Percentiles rank a stretch among this genome's conserved stretches.
These are phyloP conservation scores for Metschnikowia continentalis DNA, from an alignment of 805 yeast genomes.

Conservation along the genomic window DNA sequence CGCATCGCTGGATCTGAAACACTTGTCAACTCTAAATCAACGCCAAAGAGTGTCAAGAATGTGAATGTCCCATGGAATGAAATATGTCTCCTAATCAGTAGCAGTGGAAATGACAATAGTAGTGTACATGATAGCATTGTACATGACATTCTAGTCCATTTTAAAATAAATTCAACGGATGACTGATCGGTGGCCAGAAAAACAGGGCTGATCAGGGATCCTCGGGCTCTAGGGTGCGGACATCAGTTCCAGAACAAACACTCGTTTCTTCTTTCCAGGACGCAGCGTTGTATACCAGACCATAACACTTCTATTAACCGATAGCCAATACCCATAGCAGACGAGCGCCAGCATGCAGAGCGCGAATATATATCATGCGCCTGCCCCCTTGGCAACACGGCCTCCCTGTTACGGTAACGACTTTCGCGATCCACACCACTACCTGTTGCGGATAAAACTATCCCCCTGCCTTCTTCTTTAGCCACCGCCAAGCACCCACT, in stretches of 20 bases:
- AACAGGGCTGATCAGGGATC: too few relatives aligned
- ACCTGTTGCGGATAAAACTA: conserved; percentile 1
- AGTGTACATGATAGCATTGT: too few relatives aligned
- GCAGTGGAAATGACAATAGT: too few relatives aligned
- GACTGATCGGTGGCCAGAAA: too few relatives aligned
- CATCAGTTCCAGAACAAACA: neutral
- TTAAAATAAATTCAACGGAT: too few relatives aligned
- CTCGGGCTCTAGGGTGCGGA: too few relatives aligned
- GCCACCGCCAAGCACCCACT: neutral
- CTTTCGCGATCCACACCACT: neutral
- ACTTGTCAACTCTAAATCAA: neutral
- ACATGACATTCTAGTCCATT: too few relatives aligned
- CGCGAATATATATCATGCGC: conserved; percentile 2
- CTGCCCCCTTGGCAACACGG: neutral
- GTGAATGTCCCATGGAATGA: too few relatives aligned
- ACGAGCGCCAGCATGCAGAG: neutral
- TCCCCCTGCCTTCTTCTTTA: neutral
- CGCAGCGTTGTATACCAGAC: neutral
- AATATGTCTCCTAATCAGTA: too few relatives aligned
- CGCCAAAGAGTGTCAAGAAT: too few relatives aligned
- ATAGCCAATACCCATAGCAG: neutral
- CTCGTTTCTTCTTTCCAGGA: neutral
- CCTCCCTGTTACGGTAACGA: neutral
- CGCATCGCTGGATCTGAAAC: neutral
- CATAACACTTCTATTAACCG: neutral